Base-by-base conservation (phyloP, 2,329 filamentous ascomycete genomes). In the Pseudodiploospora longispora region DNA sequence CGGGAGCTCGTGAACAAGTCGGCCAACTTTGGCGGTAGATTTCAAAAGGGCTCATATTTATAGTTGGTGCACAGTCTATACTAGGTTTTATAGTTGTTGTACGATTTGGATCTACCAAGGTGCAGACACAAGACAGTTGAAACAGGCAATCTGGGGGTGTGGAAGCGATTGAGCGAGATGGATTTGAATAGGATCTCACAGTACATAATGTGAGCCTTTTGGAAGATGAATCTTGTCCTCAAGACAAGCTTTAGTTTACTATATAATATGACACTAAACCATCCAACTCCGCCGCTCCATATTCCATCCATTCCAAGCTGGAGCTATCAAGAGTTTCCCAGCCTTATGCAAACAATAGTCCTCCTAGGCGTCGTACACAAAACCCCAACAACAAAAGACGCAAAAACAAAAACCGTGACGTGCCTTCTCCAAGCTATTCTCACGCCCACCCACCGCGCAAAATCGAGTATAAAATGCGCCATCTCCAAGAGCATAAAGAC, bases 1-100 rank as follows among this genome's bases (percentile, higher is more conserved):
- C 79, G 79, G 55, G 85, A 96, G 54, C 70, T 97, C 69, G 62
- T 96, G 47, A 84, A 78, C 52, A 84, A 85, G 59, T 85, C 88
- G 4, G 78, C 82, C 10, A 84, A 89, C 56, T 95, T 96, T 65
- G 82, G 85, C 4, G 83, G 83, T 1, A 74, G 87, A 40, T 96
- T 96, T 57, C 78, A 82, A 12, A 85, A 85, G 52, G 89, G 89
- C n/a, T 80, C 71, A 12, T 83, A 72, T 52, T 57, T 83, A 46
- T 82, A 53, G 32, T 12, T 19, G 19, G 19, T 19, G 19, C 19
- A 19, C 19, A 19, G 19, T 19, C 19, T 19, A 19, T 19, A 19
- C 19, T 3, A 19, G 19, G 19, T 19, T 19, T 19, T 19, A 19
- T 19, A 19, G 19, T 19, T 19, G 3, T 19, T 19, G 19, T 19